These are phyloP conservation scores for Aspergillus felis DNA, from an alignment of 2,329 filamentous ascomycete species.

Conservation along the genomic window DNA sequence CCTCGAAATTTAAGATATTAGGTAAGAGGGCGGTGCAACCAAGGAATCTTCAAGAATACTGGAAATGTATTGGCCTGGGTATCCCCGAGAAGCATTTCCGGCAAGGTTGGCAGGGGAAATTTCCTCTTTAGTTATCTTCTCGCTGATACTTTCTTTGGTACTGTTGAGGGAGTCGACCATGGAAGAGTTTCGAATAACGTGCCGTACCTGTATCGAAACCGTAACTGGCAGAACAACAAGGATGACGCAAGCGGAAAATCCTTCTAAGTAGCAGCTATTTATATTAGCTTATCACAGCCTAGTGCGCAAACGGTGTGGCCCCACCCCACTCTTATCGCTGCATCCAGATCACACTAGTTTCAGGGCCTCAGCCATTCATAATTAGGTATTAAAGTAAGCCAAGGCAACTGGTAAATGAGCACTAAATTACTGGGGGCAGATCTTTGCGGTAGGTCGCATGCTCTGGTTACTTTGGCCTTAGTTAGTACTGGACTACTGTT, in stretches of 20 bases:
- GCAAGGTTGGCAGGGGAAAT: neutral
- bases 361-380: neutral
- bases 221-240: neutral
- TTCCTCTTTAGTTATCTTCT: neutral
- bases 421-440: neutral
- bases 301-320: neutral
- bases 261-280: neutral
- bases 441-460: neutral
- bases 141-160: neutral
- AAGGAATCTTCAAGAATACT: neutral
- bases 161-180: neutral
- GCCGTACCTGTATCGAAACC: neutral
- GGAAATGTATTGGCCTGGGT: neutral
- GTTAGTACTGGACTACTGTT: too few species aligned
- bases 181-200: neutral
- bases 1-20: neutral
- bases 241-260: neutral
- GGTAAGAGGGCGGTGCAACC: neutral
- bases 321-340: neutral
- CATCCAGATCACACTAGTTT: conserved; percentile 5
- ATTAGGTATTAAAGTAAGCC: neutral
- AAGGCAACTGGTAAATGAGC: neutral
- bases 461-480: neutral
- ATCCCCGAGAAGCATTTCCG: neutral
- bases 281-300: neutral